Conservation (phyloP, 176 grass and related monocot genomes). For the Avena eriantha region DNA sequence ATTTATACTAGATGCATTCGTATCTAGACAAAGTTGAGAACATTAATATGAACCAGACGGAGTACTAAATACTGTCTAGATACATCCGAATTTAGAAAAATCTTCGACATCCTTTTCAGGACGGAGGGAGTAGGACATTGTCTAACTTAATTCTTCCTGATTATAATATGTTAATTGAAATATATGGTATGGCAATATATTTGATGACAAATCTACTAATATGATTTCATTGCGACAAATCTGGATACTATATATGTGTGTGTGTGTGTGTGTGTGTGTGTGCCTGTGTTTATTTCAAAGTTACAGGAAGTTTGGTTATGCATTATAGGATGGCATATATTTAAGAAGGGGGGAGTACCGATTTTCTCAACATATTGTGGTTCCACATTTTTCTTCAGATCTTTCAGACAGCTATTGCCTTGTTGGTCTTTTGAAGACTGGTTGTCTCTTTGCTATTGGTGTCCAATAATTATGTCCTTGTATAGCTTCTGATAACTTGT, state of each 20-base stretch:
- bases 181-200: not conserved
- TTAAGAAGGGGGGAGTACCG: not conserved
- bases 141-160: not conserved
- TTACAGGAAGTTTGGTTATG: not conserved
- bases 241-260: no score
- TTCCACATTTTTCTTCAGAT: conserved; percentile 18
- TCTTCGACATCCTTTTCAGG: no score
- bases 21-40: no score
- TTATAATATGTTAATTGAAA: not conserved
- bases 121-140: not conserved
- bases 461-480: conserved; percentile 25
- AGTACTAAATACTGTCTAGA: no score
- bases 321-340: conserved; percentile 1
- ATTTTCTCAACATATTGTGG: conserved; percentile 32
- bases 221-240: no score
- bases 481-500: conserved; percentile 37
- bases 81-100: not conserved
- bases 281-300: no score
- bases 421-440: not conserved
- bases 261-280: no score
- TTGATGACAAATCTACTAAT: no score
- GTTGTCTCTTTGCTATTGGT: conserved; percentile 18
- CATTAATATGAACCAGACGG: no score
- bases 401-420: conserved; percentile 14
- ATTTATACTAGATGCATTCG: no score